Conservation (phyloP, 1,139 yeast genomes). For the Saccharomycopsis crataegensis region DNA sequence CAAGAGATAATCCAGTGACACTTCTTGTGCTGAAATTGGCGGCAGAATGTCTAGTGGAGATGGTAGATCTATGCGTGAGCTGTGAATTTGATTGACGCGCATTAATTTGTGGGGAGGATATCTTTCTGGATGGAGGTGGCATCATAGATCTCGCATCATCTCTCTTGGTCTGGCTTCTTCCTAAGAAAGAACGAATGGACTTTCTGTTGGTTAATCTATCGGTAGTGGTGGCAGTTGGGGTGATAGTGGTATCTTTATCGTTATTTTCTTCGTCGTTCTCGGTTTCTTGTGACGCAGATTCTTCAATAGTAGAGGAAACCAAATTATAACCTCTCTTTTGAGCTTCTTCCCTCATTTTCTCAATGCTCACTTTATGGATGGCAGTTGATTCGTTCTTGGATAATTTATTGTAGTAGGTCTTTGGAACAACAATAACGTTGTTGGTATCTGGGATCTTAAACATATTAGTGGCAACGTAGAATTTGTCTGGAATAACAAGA, state of each 20-base stretch:
- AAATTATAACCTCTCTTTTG: slow-evolving; percentile 40
- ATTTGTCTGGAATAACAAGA: slow-evolving; percentile 46
- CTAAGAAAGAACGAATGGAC: slow-evolving; percentile 13
- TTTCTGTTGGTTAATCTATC: slow-evolving; percentile 1
- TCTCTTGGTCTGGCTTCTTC: slow-evolving; percentile 3
- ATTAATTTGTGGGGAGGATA: slow-evolving; percentile 1
- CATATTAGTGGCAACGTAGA: slow-evolving; percentile 55
- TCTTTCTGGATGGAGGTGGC: slow-evolving; percentile 15
- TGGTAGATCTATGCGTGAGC: slow-evolving; percentile 6
- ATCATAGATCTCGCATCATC: background rate
- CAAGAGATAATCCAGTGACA: slow-evolving; percentile 43
- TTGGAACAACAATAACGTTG: slow-evolving; percentile 57
- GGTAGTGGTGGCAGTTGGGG: background rate
- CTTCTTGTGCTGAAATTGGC: slow-evolving; percentile 16
- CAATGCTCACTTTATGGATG: slow-evolving; percentile 41
- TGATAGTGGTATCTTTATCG: background rate
- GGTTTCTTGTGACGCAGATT: slow-evolving; percentile 8
- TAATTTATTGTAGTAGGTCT: slow-evolving; percentile 54
- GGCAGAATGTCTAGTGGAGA: slow-evolving; percentile 11
- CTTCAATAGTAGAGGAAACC: slow-evolving; percentile 12
- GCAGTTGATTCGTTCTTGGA: slow-evolving; percentile 37
- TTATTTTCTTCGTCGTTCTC: slow-evolving; percentile 3
- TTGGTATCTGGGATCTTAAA: slow-evolving; percentile 47
- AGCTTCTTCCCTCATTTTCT: slow-evolving; percentile 38
- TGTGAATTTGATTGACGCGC: slow-evolving; percentile 9